These are phyloP conservation scores for Lentinula guzmanii DNA, from an alignment of 768 basidiomycete genomes.

Conservation along the genomic window DNA sequence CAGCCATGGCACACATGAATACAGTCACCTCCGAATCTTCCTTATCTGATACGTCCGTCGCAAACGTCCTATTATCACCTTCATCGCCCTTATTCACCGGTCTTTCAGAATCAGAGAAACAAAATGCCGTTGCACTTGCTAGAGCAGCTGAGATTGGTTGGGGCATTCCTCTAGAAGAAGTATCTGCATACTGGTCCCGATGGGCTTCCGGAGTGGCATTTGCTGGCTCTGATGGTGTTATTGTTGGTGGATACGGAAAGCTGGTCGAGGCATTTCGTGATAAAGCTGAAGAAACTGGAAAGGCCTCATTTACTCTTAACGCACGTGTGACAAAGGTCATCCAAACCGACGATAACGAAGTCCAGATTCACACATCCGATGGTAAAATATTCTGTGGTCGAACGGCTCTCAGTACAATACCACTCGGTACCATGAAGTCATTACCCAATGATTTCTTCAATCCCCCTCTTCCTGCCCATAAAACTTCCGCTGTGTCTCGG, in stretches of 20 bases:
- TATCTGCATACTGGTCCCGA: neutral
- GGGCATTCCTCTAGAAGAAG: conserved; percentile 4
- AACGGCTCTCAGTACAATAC: conserved; percentile 4
- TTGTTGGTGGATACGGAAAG: conserved; percentile 4
- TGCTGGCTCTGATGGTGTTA: conserved; percentile 3
- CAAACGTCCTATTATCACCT: neutral
- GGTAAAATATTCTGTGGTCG: neutral
- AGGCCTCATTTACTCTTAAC: neutral
- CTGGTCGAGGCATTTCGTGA: neutral
- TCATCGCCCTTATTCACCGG: conserved; percentile 3
- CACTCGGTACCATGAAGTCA: conserved; percentile 1
- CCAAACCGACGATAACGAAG: neutral
- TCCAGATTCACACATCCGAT: neutral
- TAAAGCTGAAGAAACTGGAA: conserved; percentile 1
- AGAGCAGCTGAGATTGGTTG: conserved; percentile 2
- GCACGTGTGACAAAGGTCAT: neutral
- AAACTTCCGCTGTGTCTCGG: neutral
- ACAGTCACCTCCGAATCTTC: neutral
- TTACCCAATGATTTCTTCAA: neutral
- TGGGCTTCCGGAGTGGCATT: conserved; percentile 5
- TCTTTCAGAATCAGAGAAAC: conserved; percentile 1
- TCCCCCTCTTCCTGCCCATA: conserved; percentile 3
- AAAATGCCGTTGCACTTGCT: neutral
- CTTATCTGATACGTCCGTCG: neutral
- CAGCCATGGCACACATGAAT: neutral